Conservation (phyloP, 495 filamentous ascomycete species). For the Xylaria nigripes region DNA sequence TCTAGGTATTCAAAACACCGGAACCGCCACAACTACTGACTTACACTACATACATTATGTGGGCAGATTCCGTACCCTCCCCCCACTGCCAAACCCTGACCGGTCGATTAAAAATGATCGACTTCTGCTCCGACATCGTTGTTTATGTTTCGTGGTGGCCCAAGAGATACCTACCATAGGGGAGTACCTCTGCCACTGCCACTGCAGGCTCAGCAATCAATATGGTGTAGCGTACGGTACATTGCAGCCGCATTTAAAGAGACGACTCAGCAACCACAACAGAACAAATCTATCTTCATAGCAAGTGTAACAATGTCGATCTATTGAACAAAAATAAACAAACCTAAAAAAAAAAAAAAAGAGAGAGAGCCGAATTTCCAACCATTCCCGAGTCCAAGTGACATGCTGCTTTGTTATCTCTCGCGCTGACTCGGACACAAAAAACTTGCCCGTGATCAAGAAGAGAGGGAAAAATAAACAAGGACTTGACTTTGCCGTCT, state of each 20-base stretch:
- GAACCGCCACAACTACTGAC: background rate
- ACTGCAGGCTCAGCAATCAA: conserved; percentile 19
- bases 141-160: too few species aligned
- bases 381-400: conserved; percentile 14
- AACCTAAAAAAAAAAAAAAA: too few species aligned
- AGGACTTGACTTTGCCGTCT: too few species aligned
- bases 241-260: conserved; percentile 19
- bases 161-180: background rate
- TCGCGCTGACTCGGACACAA: conserved; percentile 4
- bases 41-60: background rate
- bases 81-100: background rate
- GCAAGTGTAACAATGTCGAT: conserved; percentile 20
- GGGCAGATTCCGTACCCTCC: background rate
- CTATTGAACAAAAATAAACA: background rate
- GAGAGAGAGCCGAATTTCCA: too few species aligned
- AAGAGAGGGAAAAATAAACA: too few species aligned
- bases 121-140: conserved; percentile 9
- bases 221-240: background rate
- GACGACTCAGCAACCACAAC: conserved; percentile 13
- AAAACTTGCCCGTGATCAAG: too few species aligned
- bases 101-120: conserved; percentile 4
- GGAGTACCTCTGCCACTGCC: too few species aligned
- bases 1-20: background rate
- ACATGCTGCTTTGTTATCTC: conserved; percentile 24
- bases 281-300: conserved; percentile 7